These are phyloP conservation scores for Carex kokanica DNA, from an alignment of 176 grass and related monocot genomes.

Conservation along the genomic window DNA sequence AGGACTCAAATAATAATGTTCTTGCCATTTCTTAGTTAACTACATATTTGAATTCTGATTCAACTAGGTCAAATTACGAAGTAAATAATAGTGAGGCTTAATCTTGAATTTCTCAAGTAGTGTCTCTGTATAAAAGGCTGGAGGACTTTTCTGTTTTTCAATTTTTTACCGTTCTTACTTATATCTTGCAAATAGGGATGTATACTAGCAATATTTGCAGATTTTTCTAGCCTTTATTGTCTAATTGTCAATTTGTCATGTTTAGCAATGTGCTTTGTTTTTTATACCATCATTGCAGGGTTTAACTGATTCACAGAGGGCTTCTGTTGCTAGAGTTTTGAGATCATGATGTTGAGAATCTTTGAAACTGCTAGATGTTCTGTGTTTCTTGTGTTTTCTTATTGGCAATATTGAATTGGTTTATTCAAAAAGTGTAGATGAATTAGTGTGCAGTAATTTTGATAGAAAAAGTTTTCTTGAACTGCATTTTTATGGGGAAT, in stretches of 20 bases:
- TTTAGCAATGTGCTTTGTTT: background rate
- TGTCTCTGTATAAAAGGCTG: background rate
- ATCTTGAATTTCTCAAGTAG: background rate
- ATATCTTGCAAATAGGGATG: background rate
- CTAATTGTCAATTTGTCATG: background rate
- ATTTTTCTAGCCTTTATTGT: background rate
- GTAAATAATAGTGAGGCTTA: too few species aligned
- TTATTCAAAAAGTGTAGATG: slow-evolving; percentile 28
- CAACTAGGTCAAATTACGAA: too few species aligned
- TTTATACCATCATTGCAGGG: slow-evolving; percentile 41
- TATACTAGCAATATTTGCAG: background rate
- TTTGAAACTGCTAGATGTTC: background rate
- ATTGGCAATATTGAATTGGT: background rate
- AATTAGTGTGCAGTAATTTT: slow-evolving; percentile 13
- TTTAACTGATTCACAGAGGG: slow-evolving; percentile 52
- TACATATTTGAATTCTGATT: too few species aligned
- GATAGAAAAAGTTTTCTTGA: slow-evolving; percentile 18
- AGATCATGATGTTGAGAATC: slow-evolving; percentile 35
- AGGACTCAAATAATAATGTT: too few species aligned
- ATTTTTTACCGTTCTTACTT: background rate
- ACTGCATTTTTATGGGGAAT: background rate
- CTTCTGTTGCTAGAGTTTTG: slow-evolving; percentile 50
- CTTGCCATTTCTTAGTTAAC: too few species aligned
- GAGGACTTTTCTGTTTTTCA: background rate
- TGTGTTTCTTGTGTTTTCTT: background rate